Conservation (phyloP, 2,329 filamentous ascomycete species). For the Colletotrichum eleusines region DNA sequence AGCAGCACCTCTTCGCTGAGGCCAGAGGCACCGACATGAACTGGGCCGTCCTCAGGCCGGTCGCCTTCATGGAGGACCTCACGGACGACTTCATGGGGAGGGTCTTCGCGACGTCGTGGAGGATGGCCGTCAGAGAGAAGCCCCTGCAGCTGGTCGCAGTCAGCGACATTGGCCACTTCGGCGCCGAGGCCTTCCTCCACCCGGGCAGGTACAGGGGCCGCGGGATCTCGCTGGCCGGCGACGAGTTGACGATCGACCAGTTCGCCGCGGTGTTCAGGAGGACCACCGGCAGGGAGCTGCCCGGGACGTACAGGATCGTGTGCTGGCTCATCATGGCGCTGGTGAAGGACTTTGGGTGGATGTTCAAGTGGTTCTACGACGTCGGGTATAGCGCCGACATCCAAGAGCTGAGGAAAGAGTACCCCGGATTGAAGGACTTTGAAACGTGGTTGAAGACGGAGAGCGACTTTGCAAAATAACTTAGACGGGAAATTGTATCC, state of each 20-base stretch:
- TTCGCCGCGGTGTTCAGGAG: conserved; percentile 49
- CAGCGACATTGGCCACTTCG: conserved; percentile 56
- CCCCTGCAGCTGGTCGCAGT: conserved; percentile 52
- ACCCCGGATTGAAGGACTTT: conserved; percentile 48
- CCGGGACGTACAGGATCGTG: conserved; percentile 49
- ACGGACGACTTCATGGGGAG: conserved; percentile 48
- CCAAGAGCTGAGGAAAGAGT: conserved; percentile 44
- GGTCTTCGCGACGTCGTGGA: conserved; percentile 51
- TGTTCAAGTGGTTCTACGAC: conserved; percentile 54
- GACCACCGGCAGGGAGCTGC: conserved; percentile 48
- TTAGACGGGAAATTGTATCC: background rate
- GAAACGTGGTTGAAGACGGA: conserved; percentile 63
- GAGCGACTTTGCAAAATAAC: conserved; percentile 64
- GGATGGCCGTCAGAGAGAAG: conserved; percentile 47
- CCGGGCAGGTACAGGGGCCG: conserved; percentile 49
- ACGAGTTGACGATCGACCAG: conserved; percentile 53
- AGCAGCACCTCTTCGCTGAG: conserved; percentile 67
- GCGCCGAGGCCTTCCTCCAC: conserved; percentile 51
- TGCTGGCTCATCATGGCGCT: conserved; percentile 46
- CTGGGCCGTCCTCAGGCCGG: conserved; percentile 55
- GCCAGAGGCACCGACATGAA: conserved; percentile 48
- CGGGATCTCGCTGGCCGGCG: conserved; percentile 55
- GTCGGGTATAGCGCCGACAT: conserved; percentile 54
- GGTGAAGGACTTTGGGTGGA: conserved; percentile 50
- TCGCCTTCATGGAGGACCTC: conserved; percentile 57